Conservation (phyloP, 192 early-diverging fungal genomes). For the Powellomyces hirtus region DNA sequence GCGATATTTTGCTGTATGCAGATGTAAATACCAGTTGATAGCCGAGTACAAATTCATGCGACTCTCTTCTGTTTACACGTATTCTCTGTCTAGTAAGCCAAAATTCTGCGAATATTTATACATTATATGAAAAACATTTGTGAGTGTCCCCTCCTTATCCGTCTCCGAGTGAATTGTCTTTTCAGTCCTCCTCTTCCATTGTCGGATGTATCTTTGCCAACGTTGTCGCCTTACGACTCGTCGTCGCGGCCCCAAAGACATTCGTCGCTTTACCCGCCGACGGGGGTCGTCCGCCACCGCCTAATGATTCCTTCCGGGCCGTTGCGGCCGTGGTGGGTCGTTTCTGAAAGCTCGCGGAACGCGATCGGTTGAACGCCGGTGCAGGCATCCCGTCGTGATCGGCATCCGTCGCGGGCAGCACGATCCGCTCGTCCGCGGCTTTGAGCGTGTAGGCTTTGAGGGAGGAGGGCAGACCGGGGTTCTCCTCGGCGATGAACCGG, state of each 20-base stretch:
- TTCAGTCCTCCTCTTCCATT: not conserved
- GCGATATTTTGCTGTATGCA: too few species aligned
- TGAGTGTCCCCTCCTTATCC: too few species aligned
- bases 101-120: too few species aligned
- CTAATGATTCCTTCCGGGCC: not conserved
- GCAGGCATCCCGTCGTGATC: not conserved
- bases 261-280: not conserved
- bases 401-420: not conserved
- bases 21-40: too few species aligned
- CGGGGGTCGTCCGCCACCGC: not conserved
- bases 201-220: conserved; percentile 8
- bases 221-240: not conserved
- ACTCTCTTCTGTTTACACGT: too few species aligned
- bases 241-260: not conserved
- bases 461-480: not conserved
- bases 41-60: too few species aligned
- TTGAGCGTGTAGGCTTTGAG: conserved; percentile 14
- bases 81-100: too few species aligned
- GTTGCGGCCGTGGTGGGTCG: not conserved
- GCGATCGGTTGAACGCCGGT: not conserved
- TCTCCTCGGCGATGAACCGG: conserved; percentile 11
- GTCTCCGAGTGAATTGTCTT: too few species aligned
- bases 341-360: not conserved
- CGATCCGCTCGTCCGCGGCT: conserved; percentile 28
- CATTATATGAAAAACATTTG: too few species aligned